phyloP scores from a whole-genome alignment of 495 filamentous ascomycete species.

The Hypoxylon cercidicola region DNA sequence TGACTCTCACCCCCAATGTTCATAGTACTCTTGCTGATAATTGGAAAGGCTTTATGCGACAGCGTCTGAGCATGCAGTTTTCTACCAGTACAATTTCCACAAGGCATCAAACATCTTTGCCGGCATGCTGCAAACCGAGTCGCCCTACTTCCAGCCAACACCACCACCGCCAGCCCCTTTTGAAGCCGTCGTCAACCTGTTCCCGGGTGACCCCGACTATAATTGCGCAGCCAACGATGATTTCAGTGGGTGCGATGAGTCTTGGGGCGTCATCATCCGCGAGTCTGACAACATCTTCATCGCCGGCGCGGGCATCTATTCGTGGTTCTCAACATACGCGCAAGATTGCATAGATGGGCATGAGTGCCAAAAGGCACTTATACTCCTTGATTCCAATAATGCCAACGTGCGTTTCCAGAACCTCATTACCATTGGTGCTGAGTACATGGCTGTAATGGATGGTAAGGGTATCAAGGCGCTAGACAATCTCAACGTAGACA shows the following conservation, averaged over 20 bases:
- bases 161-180: constrained; percentile 64
- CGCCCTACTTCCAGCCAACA: constrained; percentile 79
- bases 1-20: not conserved
- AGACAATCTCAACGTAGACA: constrained; percentile 41
- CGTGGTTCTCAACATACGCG: constrained; percentile 34
- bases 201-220: constrained; percentile 33
- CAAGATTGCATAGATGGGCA: constrained; percentile 32
- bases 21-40: not conserved
- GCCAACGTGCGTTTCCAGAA: constrained; percentile 36
- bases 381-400: constrained; percentile 12
- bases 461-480: constrained; percentile 34
- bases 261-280: constrained; percentile 42
- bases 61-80: constrained; percentile 73
- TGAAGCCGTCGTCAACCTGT: constrained; percentile 20
- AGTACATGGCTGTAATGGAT: constrained; percentile 34
- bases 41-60: constrained; percentile 64
- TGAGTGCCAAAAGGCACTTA: constrained; percentile 27
- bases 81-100: constrained; percentile 78
- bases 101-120: constrained; percentile 72
- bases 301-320: constrained; percentile 38
- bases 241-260: constrained; percentile 28
- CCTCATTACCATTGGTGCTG: constrained; percentile 38
- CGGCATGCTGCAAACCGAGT: constrained; percentile 75
- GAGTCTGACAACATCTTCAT: constrained; percentile 35
- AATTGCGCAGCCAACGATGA: constrained; percentile 3